Base-by-base conservation (phyloP, 75 land plant species). In the Selaginella tamariscina region DNA sequence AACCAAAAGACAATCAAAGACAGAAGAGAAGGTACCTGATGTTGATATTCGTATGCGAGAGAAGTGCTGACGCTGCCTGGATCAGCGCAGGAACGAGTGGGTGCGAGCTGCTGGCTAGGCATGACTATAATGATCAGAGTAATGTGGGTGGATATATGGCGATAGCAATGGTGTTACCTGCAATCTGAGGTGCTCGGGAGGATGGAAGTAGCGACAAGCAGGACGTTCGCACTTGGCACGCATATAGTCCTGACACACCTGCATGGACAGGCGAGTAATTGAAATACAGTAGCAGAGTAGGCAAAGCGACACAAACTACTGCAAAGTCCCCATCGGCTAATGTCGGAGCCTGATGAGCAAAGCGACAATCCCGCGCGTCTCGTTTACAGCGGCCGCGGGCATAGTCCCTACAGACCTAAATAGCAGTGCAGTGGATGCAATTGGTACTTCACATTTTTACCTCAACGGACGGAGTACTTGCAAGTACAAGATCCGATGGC, bases 321-420 rank as follows among this genome's bases (percentile, higher is more conserved):
- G 29, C 76, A 64, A 39, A 70, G 18, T 74, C 76, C 24, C 67
- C 74, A 62, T 74, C 65, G 2, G 74, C 76, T 44, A 24, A 32
- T 29, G 75, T 32, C 27, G 73, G 66, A 8, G 44, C 32, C 30
- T 74, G 76, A 70, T 74, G 76, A 33, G 76, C 76, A 62, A 56
- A 74, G 11, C 76, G 73, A 33, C 76, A 74, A 22, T 74, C 76
- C 21, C 69, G 73, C 55, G 73, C 65, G 24, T 59, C 74, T 13
- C 76, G 71, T 27, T 69, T 30, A 39, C 76, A 74, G 5, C 73
- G 74, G 0, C 76, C 76, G 15, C 76, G 30, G 33, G 59, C 65
- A 74, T 29, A 74, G 56, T 74, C 76, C 65, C 73, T 69, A 56
- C 76, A 74, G 18, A 70, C 72, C 72, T 70, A n/a, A n/a, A n/a